Evolutionary conservation across 78 protist species (phyloP), one percentile per base, ranked within the genome.

Genomic region (Dictyostelium capitatum): DNA sequence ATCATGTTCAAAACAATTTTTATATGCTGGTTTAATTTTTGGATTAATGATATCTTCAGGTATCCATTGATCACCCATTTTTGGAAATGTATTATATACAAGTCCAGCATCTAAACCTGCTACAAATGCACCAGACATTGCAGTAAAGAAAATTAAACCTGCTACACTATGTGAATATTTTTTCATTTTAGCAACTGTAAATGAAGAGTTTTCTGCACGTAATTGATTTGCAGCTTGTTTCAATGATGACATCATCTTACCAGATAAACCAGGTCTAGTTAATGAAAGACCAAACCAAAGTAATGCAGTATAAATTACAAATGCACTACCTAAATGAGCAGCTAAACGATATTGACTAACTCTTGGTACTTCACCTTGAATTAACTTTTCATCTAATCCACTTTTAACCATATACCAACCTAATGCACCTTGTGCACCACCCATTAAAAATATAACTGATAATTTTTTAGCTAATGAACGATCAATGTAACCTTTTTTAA

Each of bases 41-140:
- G 77, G 77, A 73, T 95, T 74, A 72, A 79, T 89, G 48, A 93
- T 6, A 54, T 97, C 97, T 6, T 50, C 75, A 2, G 97, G 97
- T 0, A 91, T 30, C 53, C 95, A 43, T 47, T 90, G 65, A 51
- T 89, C 97, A 30, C 97, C 99, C 99, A 98, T 98, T 3, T 41
- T 20, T 25, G 99, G 99, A 67, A 97, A 98, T 3, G 83, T 75
- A 80, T 97, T 97, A 95, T 97, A 97, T 19, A 97, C 46, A 15
- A 89, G 59, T 14, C 99, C 99, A n/a, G 99, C 99, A 62, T 97
- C 98, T 46, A 97, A 48, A 65, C 99, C 99, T 0, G 99, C 99
- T 0, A 98, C 99, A 12, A 98, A 96, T 0, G 99, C 99, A 59
- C 97, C 96, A 6, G 96, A 83, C 81, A 97, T 62, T 8, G 96